A percentile compares a stretch with the other conserved stretches of the same genome.
Conservation (phyloP, 1,139 yeast genomes). For the Blastobotrys elegans region DNA sequence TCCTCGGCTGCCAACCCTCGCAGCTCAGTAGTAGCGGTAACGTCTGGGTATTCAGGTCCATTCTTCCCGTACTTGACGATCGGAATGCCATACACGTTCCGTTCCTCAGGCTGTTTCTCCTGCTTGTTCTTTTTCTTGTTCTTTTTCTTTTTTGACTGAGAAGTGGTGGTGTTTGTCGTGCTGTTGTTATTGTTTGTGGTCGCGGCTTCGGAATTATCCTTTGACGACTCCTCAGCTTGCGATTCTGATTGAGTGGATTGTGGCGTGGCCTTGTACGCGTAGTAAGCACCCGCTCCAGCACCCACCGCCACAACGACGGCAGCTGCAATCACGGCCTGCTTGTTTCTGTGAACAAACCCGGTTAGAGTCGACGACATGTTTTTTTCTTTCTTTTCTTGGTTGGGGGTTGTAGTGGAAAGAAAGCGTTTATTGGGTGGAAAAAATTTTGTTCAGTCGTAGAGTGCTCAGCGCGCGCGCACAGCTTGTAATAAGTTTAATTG, state of each 20-base stretch:
- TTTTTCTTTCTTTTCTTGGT: too few species aligned
- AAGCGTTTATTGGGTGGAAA: too few species aligned
- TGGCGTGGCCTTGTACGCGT: conserved; percentile 11
- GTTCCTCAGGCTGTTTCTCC: conserved; percentile 1
- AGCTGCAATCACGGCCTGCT: conserved; percentile 16
- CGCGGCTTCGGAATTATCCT: conserved; percentile 7
- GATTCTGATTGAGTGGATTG: neutral
- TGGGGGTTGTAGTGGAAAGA: too few species aligned
- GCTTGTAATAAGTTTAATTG: too few species aligned
- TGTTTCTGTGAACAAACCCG: conserved; percentile 15
- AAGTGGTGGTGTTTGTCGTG: too few species aligned
- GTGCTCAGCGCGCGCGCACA: too few species aligned
- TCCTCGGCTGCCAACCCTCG: conserved; percentile 41
- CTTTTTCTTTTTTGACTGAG: conserved; percentile 13
- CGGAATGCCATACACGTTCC: conserved; percentile 9
- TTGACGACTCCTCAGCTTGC: too few species aligned
- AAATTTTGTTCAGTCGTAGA: too few species aligned
- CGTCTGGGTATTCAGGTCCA: conserved; percentile 15
- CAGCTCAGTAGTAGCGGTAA: conserved; percentile 9
- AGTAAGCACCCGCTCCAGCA: conserved; percentile 16
- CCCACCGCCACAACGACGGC: conserved; percentile 16
- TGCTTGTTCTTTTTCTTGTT: conserved; percentile 15
- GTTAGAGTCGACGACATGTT: conserved; percentile 12
- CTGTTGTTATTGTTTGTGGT: neutral
- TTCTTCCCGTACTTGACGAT: conserved; percentile 9